Conservation (phyloP, 2,329 filamentous ascomycete species). For the Didymella keratinophila region DNA sequence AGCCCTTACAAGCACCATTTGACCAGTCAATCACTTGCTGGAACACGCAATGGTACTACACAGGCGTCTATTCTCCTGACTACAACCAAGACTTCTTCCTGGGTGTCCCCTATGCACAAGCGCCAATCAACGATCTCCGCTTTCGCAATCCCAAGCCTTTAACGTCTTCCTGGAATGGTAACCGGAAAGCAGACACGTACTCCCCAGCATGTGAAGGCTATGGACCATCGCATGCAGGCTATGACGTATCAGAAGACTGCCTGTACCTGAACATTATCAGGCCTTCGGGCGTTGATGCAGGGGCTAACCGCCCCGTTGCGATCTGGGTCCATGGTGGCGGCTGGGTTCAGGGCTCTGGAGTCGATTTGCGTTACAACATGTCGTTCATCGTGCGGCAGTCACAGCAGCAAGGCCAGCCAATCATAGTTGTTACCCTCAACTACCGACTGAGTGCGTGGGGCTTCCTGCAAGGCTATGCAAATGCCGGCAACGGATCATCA, state of each 20-base stretch:
- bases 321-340: constrained; percentile 32
- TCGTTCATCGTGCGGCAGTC: constrained; percentile 22
- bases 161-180: background rate
- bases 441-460: constrained; percentile 16
- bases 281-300: constrained; percentile 45
- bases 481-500: background rate
- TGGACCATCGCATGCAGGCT: background rate
- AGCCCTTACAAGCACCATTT: background rate
- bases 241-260: constrained; percentile 38
- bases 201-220: background rate
- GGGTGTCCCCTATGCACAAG: constrained; percentile 26
- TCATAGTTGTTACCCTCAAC: constrained; percentile 42
- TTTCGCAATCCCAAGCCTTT: constrained; percentile 4
- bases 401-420: constrained; percentile 16
- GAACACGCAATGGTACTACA: background rate
- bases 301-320: background rate
- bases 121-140: constrained; percentile 6
- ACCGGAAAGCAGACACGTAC: background rate
- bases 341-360: constrained; percentile 41
- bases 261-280: constrained; percentile 29
- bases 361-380: constrained; percentile 18
- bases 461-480: constrained; percentile 46
- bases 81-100: constrained; percentile 25
- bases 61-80: background rate
- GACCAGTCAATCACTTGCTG: background rate